Evolutionary conservation across 768 basidiomycete species (phyloP).

Genomic region (Pulveroboletus sp.): DNA sequence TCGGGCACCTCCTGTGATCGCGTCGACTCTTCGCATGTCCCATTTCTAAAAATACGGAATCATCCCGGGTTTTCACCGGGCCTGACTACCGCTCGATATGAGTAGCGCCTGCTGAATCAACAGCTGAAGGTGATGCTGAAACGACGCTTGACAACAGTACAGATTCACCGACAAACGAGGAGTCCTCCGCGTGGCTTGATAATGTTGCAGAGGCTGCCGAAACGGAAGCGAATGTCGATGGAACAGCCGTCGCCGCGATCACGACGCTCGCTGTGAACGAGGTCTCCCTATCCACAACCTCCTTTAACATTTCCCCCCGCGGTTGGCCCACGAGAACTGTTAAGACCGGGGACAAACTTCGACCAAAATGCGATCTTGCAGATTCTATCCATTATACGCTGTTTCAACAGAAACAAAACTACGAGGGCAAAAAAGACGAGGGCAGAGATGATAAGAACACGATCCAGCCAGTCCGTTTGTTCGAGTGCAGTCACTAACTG

Average conservation of each 20-base stretch:
- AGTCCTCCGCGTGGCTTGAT: not conserved
- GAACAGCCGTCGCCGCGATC: not conserved
- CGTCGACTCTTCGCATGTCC: too few species aligned
- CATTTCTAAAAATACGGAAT: too few species aligned
- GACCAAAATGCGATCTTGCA: constrained; percentile 84
- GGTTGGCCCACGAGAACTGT: constrained; percentile 2
- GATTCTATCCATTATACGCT: constrained; percentile 78
- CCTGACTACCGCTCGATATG: constrained; percentile 19
- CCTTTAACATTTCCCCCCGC: constrained; percentile 4
- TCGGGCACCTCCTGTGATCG: too few species aligned
- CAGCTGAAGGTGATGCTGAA: not conserved
- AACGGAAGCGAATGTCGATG: constrained; percentile 14
- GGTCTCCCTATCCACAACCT: not conserved
- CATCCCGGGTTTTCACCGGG: too few species aligned
- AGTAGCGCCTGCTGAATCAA: constrained; percentile 1
- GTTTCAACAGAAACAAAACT: constrained; percentile 84
- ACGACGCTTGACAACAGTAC: not conserved
- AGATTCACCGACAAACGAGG: not conserved
- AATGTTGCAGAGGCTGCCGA: constrained; percentile 4
- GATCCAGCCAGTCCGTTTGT: constrained; percentile 89
- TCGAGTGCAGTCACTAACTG: constrained; percentile 85
- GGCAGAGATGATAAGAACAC: constrained; percentile 76
- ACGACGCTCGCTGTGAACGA: constrained; percentile 10
- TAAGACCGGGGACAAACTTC: constrained; percentile 52
- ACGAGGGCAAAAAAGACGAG: constrained; percentile 83